Evolutionary conservation across 108 stramenopile genomes (phyloP).

Genomic region (Phaeodactylum tricornutum): DNA sequence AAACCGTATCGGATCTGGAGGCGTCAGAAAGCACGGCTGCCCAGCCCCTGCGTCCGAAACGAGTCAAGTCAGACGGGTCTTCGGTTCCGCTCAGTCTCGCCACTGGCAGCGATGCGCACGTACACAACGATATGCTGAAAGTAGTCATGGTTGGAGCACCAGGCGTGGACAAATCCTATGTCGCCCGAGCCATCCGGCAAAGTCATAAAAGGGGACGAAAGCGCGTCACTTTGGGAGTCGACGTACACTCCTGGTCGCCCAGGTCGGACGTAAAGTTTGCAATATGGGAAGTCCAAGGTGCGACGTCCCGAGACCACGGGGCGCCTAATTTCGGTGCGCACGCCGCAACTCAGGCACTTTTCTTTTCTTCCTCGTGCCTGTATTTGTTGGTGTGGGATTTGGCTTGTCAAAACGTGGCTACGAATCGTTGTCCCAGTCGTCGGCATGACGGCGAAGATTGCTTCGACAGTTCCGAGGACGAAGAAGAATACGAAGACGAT

Average conservation of each 20-base stretch:
- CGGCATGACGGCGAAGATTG: constrained; percentile 5
- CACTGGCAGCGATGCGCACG: constrained; percentile 6
- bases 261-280: constrained; percentile 22
- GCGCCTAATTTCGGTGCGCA: constrained; percentile 37
- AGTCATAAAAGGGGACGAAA: constrained; percentile 14
- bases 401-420: constrained; percentile 36
- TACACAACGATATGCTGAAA: constrained; percentile 48
- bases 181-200: constrained; percentile 23
- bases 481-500: constrained; percentile 28
- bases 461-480: constrained; percentile 20
- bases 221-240: constrained; percentile 22
- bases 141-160: constrained; percentile 30
- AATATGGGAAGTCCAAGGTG: constrained; percentile 38
- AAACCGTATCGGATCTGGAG: constrained; percentile 14
- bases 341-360: constrained; percentile 66
- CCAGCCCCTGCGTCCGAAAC: constrained; percentile 7
- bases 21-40: neutral
- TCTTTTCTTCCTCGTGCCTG: constrained; percentile 57
- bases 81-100: constrained; percentile 21
- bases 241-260: constrained; percentile 37
- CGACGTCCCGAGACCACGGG: constrained; percentile 1
- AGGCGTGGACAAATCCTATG: constrained; percentile 19
- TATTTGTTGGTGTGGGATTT: constrained; percentile 75
- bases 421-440: constrained; percentile 11
- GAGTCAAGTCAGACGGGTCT: constrained; percentile 16